phyloP scores from a whole-genome alignment of 441 rosid species.

The Croton setiger region DNA sequence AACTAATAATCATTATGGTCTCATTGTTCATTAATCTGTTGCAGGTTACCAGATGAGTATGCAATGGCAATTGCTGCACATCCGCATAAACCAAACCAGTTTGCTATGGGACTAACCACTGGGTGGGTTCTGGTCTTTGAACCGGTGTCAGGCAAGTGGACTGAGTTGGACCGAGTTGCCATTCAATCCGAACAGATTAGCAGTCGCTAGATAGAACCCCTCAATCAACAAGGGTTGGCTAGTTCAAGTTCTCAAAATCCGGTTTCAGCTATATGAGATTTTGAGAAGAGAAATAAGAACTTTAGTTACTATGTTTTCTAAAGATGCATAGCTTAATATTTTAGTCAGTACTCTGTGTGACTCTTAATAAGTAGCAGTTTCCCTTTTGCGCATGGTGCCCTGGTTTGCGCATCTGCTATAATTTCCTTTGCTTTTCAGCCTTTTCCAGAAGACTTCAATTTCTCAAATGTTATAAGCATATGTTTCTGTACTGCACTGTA shows the following conservation, averaged over 20 bases:
- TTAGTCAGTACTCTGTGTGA: no score
- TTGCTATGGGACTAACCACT: slow-evolving; percentile 47
- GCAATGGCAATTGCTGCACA: slow-evolving; percentile 50
- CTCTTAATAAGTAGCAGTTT: no score
- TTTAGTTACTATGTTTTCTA: no score
- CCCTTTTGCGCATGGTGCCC: no score
- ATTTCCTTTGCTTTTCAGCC: no score
- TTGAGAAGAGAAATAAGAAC: background rate
- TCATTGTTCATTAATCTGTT: slow-evolving; percentile 3
- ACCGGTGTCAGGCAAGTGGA: slow-evolving; percentile 40
- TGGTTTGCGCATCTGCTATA: no score
- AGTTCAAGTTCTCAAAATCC: background rate
- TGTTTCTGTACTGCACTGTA: no score
- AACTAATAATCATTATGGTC: background rate
- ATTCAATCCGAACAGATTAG: slow-evolving; percentile 23
- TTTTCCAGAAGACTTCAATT: no score
- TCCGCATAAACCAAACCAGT: slow-evolving; percentile 52
- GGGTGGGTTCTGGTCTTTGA: slow-evolving; percentile 46
- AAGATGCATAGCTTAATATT: no score
- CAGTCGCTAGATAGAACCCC: slow-evolving; percentile 18
- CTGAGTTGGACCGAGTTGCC: slow-evolving; percentile 29
- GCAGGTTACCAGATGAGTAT: slow-evolving; percentile 27
- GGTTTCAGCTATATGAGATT: background rate
- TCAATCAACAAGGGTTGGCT: background rate
- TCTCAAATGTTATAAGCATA: no score